Evolutionary conservation across 768 basidiomycete genomes (phyloP), one percentile per base, ranked within the genome.

Genomic region (Fistulinella prunicolor): DNA sequence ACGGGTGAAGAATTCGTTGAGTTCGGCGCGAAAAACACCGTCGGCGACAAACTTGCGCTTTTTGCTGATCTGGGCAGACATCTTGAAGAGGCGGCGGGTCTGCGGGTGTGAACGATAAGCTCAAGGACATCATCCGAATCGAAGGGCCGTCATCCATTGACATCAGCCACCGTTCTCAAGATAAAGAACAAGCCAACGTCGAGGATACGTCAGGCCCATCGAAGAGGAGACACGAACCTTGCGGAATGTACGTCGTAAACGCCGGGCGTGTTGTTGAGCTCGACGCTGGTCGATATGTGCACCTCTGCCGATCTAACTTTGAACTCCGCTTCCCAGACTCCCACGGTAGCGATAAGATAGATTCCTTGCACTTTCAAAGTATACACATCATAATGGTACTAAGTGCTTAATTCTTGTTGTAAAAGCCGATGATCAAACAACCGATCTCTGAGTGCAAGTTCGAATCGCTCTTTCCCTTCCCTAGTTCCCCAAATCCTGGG

Each of bases 11-110:
- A 99, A 98, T 74, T 99, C 96, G 68, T 92, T 92, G 70, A 99
- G 83, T 76, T 99, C 96, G 59, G 96, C 96, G 69, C 92, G 93
- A 82, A 94, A 95, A 48, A 97, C 94, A 85, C 94, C 94, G 69
- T 96, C 94, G 47, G 94, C 93, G 64, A 95, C 89, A 65, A 95
- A 94, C 83, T 94, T 97, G 79, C 93, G 85, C 80, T 94, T 95
- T 78, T 97, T 96, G 80, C 89, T 92, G 79, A 96, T 92, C 66
- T 86, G 85, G 59, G 80, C 68, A 66, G 89, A 77, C 90, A 92
- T 92, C 63, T 76, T 82, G 71, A 57, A 39, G 46, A 26, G 22
- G 9, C 6, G 35, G 38, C 28, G 22, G 38, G 51, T 49, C 64
- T 66, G 43, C 28, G 39, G 35, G 32, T 6, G 38, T 38, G 14